phyloP scores from a whole-genome alignment of 2,329 filamentous ascomycete species.

The Colletotrichum lini region DNA sequence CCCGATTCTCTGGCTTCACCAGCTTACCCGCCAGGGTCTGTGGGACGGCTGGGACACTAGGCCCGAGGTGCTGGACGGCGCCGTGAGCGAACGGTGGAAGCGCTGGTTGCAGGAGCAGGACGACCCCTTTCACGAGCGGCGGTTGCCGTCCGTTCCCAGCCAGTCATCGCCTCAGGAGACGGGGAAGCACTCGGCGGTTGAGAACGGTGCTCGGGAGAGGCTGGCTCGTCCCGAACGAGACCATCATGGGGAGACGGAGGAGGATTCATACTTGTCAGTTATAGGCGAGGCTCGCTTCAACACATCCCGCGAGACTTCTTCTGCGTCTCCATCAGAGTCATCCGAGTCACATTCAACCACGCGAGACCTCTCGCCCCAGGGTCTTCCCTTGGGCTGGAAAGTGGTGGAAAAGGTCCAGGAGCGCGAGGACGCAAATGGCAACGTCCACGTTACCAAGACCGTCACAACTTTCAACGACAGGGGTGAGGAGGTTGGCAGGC shows the following conservation, averaged over 20 bases:
- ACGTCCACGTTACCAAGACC: conserved; percentile 37
- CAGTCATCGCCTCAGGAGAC: not conserved
- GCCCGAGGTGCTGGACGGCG: conserved; percentile 35
- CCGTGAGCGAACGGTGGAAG: conserved; percentile 40
- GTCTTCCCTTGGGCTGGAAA: conserved; percentile 36
- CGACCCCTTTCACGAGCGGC: conserved; percentile 32
- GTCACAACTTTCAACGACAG: conserved; percentile 40
- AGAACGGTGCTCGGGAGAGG: not conserved
- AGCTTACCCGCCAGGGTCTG: conserved; percentile 42
- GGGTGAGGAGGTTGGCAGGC: conserved; percentile 40
- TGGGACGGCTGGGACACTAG: conserved; percentile 43
- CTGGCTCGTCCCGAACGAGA: conserved; percentile 3
- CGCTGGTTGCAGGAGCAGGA: conserved; percentile 41
- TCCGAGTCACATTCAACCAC: conserved; percentile 21
- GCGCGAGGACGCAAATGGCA: conserved; percentile 39
- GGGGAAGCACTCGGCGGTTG: not conserved
- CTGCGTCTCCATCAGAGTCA: not conserved
- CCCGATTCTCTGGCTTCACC: conserved; percentile 57
- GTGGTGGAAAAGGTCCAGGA: conserved; percentile 39
- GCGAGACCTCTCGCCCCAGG: conserved; percentile 23
- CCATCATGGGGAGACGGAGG: conserved; percentile 32
- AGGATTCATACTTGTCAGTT: conserved; percentile 37
- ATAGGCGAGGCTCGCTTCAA: conserved; percentile 33
- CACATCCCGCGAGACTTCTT: conserved; percentile 26
- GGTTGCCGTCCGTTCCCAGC: not conserved